Evolutionary conservation across 106 monocot species (phyloP), one percentile per base, ranked within the genome.

Genomic region (Dendrobium huoshanense): DNA sequence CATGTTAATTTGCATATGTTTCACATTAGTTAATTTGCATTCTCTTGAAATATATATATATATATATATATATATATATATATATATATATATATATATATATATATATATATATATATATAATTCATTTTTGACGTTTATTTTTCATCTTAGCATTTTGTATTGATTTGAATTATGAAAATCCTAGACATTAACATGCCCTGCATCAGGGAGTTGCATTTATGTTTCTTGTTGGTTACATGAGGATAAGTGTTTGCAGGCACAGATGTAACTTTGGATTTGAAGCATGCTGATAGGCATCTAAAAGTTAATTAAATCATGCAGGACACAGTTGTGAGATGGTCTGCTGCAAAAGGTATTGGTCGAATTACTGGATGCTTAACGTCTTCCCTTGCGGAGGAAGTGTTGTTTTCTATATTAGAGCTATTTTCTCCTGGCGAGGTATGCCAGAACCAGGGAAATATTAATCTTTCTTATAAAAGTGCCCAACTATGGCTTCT

Each of bases 271-370:
- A 15, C n/a, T 49, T 25, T 24, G 2, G 2, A 41, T 76, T 45
- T 76, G n/a, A 2, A 49, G 4, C 10, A 25, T 24, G 5, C n/a
- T 76, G 25, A 0, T 8, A 51, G 11, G 25, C 5, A 76, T 76
- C 27, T 76, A 16, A 49, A 86, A 68, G 41, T 43, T 78, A 37
- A 79, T 70, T 77, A 42, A 40, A 81, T 85, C 44, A 40, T 87
- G 81, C 86, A 98, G 95, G 91, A 93, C 80, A 99, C 98, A 54
- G 83, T 99, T 75, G 98, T 99, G 9, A 84, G 98, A 49, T 99
- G 98, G 98, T 95, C 95, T 85, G 89, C 98, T 80, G 98, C 98
- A 47, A 99, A 99, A 92, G 98, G 98, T 80, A 85, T 95, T 78
- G 98, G 98, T 67, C 89, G 98, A 27, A 88, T 99, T 75, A 90